These are phyloP conservation scores for Colletotrichum eremochloae DNA, from an alignment of 2,329 filamentous ascomycete genomes.

Conservation along the genomic window DNA sequence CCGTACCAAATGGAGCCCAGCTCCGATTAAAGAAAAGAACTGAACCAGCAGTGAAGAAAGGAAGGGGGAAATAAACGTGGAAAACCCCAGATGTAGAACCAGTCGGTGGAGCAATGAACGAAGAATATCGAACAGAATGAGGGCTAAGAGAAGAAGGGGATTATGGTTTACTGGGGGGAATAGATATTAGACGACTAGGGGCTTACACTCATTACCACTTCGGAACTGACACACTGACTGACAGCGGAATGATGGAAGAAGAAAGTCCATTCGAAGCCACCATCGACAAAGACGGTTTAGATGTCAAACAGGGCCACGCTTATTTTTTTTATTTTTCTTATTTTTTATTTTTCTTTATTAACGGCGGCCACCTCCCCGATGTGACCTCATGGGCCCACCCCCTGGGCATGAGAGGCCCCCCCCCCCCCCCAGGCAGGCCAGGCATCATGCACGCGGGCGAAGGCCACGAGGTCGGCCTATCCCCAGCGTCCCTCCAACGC, in stretches of 20 bases:
- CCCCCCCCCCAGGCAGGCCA: neutral
- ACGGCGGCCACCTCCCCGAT: constrained; percentile 20
- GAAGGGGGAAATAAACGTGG: neutral
- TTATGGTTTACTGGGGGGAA: constrained; percentile 13
- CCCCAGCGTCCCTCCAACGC: neutral
- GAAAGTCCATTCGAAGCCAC: neutral
- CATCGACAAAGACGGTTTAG: constrained; percentile 1
- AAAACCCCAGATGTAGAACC: constrained; percentile 5
- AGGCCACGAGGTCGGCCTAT: constrained; percentile 12
- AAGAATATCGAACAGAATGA: neutral
- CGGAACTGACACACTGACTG: neutral
- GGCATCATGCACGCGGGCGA: constrained; percentile 3
- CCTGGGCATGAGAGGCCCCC: constrained; percentile 27
- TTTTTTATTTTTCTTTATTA: neutral
- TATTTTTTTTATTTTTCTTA: neutral
- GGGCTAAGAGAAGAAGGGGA: constrained; percentile 13
- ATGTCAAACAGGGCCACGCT: constrained; percentile 2
- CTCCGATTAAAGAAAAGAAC: constrained; percentile 22
- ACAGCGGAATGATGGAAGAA: constrained; percentile 10
- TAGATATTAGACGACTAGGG: constrained; percentile 24
- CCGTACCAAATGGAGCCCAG: constrained; percentile 25
- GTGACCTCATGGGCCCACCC: constrained; percentile 12
- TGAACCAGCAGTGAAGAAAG: constrained; percentile 32
- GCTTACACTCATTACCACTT: neutral
- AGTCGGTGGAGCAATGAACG: constrained; percentile 9